phyloP scores from a whole-genome alignment of 2,329 filamentous ascomycete genomes.

The Microdochium trichocladiopsis region DNA sequence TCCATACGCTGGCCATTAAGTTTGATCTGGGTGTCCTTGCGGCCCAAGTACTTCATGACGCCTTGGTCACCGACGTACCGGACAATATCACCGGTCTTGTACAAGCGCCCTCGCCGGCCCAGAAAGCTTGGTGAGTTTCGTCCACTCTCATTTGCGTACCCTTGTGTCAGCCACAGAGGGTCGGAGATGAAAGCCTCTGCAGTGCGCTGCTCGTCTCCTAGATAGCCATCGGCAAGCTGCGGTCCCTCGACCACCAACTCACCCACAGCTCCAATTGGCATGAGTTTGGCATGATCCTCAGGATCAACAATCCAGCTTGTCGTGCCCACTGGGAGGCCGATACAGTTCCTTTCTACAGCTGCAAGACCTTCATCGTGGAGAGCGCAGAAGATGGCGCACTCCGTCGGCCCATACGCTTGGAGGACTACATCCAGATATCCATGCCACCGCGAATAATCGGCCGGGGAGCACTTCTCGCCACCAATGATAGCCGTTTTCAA shows the following conservation, averaged over 20 bases:
- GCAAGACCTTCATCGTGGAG: not conserved
- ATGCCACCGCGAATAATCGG: conserved; percentile 4
- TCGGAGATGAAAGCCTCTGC: conserved; percentile 17
- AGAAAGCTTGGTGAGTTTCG: not conserved
- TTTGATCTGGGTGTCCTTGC: too few species aligned
- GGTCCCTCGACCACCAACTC: conserved; percentile 23
- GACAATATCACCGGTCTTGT: conserved; percentile 1
- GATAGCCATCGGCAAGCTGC: conserved; percentile 21
- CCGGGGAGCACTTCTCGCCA: not conserved
- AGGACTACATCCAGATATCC: conserved; percentile 8
- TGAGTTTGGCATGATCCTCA: conserved; percentile 19
- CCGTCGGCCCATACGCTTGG: conserved; percentile 5
- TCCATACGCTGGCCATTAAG: conserved; percentile 25
- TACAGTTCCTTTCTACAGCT: conserved; percentile 14
- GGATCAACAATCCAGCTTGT: conserved; percentile 27
- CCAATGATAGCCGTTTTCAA: not conserved
- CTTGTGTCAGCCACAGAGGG: conserved; percentile 4
- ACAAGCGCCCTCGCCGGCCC: conserved; percentile 1
- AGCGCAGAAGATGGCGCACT: not conserved
- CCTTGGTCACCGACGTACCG: conserved; percentile 8
- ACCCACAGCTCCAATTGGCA: conserved; percentile 17
- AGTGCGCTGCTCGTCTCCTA: conserved; percentile 22
- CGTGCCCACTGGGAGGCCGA: conserved; percentile 11
- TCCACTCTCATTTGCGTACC: too few species aligned
- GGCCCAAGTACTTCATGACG: not conserved